Base-by-base conservation (phyloP, 2,329 filamentous ascomycete species). In the Diaporthe helianthi region DNA sequence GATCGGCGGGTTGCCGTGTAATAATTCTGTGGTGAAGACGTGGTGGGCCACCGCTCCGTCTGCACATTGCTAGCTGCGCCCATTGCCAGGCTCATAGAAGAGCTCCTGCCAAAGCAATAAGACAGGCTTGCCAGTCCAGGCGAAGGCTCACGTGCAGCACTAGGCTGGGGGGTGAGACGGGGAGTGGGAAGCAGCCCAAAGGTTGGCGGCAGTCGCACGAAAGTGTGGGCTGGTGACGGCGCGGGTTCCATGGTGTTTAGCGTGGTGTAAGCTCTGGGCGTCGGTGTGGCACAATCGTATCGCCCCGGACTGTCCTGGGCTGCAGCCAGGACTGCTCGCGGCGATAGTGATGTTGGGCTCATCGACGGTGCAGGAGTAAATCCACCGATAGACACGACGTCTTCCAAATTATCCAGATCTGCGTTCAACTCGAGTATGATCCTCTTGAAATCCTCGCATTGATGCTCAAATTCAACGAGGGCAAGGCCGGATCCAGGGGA, bases 61-160 rank as follows among this genome's bases (percentile, higher is more conserved):
- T 76, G 81, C 53, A 81, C 75, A 71, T 76, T 84, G 29, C 81
- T 83, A 12, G 82, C 85, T 72, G 89, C 87, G 2, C 85, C 81
- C 84, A 90, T 86, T 31, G 87, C 88, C 71, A 86, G 79, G 67
- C 86, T 82, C 88, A 90, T 90, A 0, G 87, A 86, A n/a, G 82
- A 83, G 71, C 80, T 79, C 72, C 82, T 84, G 71, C 81, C 79
- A 52, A 86, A 80, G 58, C 87, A 78, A 64, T 83, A 82, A 65
- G 85, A 83, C 65, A 67, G 24, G 52, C 52, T 67, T 17, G 65
- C 52, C 22, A 67, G 12, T 29, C 65, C 65, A 44, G 82, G 81
- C 8, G 86, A 86, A 84, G 87, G 86, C 84, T 87, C 89, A 79
- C 83, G 85, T 76, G 85, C 84, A 77, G 85, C 86, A 73, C 80